A percentile compares a stretch with the other conserved stretches of the same genome.
Conservation (phyloP, 2,329 filamentous ascomycete genomes). For the Ceratocystis ficicola region DNA sequence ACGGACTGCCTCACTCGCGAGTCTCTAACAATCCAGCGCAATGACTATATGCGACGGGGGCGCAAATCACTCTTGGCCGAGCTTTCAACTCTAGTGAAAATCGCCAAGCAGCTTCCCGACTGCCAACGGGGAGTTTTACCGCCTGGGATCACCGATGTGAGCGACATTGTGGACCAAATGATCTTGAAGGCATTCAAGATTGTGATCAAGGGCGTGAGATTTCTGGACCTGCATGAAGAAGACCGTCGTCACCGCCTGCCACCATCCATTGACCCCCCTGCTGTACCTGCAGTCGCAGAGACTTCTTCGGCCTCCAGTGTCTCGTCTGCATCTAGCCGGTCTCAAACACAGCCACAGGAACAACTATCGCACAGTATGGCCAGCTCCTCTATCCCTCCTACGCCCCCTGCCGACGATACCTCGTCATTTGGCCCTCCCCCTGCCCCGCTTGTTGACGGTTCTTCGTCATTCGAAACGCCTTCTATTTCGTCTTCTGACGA, state of each 20-base stretch:
- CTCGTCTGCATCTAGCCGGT: constrained; percentile 6
- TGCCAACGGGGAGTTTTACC: constrained; percentile 41
- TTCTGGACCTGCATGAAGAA: constrained; percentile 73
- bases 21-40: constrained; percentile 58
- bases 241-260: constrained; percentile 31
- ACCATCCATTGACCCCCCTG: constrained; percentile 7
- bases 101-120: constrained; percentile 73
- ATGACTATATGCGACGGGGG: constrained; percentile 63
- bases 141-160: constrained; percentile 38
- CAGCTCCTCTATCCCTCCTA: constrained; percentile 38
- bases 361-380: not conserved
- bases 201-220: constrained; percentile 78
- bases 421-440: constrained; percentile 34
- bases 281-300: not conserved
- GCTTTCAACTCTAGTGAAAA: constrained; percentile 77
- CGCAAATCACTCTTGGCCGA: constrained; percentile 83
- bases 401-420: constrained; percentile 48
- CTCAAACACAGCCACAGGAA: constrained; percentile 4
- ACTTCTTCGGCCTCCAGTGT: not conserved
- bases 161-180: constrained; percentile 80
- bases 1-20: constrained; percentile 81
- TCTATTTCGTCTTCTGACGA: constrained; percentile 3
- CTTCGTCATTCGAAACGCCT: constrained; percentile 34
- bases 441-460: not conserved
- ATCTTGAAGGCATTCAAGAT: constrained; percentile 88